phyloP scores from a whole-genome alignment of 192 early-diverging fungal genomes.

The Phycomyces nitens region DNA sequence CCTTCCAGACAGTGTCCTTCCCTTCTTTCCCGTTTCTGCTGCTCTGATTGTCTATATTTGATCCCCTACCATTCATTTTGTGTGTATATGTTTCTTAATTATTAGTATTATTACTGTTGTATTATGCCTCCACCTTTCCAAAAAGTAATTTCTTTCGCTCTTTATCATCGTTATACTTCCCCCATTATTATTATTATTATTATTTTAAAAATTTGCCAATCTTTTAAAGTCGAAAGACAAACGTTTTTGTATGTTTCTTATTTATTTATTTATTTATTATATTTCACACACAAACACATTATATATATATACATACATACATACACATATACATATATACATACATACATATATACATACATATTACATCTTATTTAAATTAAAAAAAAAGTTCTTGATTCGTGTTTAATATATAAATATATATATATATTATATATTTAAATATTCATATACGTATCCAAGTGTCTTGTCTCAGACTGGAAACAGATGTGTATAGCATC shows the following conservation, averaged over 20 bases:
- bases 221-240: too few species aligned
- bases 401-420: neutral
- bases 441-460: too few species aligned
- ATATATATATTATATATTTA: too few species aligned
- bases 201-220: too few species aligned
- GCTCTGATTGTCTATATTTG: neutral
- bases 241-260: constrained; percentile 6
- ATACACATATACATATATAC: neutral
- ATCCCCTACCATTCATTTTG: constrained; percentile 1
- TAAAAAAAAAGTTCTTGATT: neutral
- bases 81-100: neutral
- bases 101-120: neutral
- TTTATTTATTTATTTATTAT: constrained; percentile 4
- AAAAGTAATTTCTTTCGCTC: too few species aligned
- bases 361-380: neutral
- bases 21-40: neutral
- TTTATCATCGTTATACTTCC: neutral
- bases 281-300: neutral
- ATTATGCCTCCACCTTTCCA: neutral
- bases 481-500: constrained; percentile 64
- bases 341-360: constrained; percentile 2
- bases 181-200: constrained; percentile 1
- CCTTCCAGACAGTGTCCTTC: neutral
- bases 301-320: constrained; percentile 4
- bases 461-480: neutral